Conservation (phyloP, 2,329 filamentous ascomycete species). For the Alternaria angustiovoidea region DNA sequence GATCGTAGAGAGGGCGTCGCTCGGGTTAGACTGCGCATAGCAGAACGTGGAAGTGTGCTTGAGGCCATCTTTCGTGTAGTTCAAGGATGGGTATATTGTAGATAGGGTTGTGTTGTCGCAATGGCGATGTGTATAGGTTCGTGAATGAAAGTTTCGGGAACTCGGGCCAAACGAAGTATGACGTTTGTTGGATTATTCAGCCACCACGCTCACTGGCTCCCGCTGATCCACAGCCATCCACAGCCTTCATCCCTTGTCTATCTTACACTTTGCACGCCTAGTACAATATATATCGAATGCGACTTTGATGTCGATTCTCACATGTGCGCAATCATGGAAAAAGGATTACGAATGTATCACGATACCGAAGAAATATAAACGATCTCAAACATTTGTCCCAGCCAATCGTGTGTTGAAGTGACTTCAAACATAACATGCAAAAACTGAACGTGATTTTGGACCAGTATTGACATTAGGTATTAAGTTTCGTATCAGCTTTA, state of each 20-base stretch:
- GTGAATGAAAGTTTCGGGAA: slow-evolving; percentile 20
- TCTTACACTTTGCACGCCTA: neutral
- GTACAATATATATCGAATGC: neutral
- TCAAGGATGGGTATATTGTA: neutral
- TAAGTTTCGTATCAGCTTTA: slow-evolving; percentile 10
- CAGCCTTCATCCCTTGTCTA: neutral
- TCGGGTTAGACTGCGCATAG: slow-evolving; percentile 40
- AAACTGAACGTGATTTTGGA: too few species aligned
- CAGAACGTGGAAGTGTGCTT: slow-evolving; percentile 36
- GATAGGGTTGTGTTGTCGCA: slow-evolving; percentile 11
- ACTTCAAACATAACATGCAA: too few species aligned
- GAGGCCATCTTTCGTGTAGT: slow-evolving; percentile 34
- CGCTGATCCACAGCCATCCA: neutral
- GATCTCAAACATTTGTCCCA: too few species aligned
- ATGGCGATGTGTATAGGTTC: slow-evolving; percentile 20
- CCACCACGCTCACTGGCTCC: slow-evolving; percentile 9
- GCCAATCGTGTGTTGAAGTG: too few species aligned
- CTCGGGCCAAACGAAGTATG: slow-evolving; percentile 27
- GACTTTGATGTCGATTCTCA: neutral
- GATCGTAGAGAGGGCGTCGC: slow-evolving; percentile 32
- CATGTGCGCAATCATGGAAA: too few species aligned
- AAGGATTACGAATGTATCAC: neutral
- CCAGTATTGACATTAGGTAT: slow-evolving; percentile 23
- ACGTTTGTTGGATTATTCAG: slow-evolving; percentile 28
- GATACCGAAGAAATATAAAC: too few species aligned